Base-by-base conservation (phyloP, 163 green algal genomes). In the Chlorella variabilis region DNA sequence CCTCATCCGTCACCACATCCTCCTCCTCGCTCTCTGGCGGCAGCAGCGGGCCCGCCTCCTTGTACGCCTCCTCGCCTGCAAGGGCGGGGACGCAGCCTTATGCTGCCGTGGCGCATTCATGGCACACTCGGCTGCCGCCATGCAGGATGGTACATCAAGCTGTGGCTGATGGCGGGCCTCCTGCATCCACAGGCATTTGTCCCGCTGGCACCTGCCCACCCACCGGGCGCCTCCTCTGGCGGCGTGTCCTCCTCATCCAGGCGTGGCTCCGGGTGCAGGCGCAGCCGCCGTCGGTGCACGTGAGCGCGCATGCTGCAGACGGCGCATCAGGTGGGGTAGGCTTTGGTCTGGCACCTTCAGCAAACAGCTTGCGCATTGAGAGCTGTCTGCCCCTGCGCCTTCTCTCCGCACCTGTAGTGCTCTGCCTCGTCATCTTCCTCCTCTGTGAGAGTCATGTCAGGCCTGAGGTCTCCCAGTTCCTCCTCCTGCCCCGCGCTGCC, bases 11-110 rank as follows among this genome's bases (percentile, higher is more conserved):
- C 38, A 80, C 27, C 2, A 80, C 11, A 7, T 80, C 73, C 56
- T 80, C 73, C 73, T 59, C 73, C 27, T 80, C 73, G 13, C 27
- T 42, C 17, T 80, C 73, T 1, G 73, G 51, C 3, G 54, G n/a
- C 54, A 80, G 36, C 73, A 80, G 73, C 36, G 73, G 73, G 54
- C 73, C 73, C 17, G 36, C 56, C 73, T 80, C 73, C n/a, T 80
- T 80, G 73, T 70, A 80, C 13, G 73, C 73, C 38, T 80, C 73
- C 73, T 80, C 73, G 2, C 73, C 73, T 80, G 73, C 73, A 67
- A 73, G 38, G 39, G 39, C 5, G 3, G 29, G 63, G 31, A 31
- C 11, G 62, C 23, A 3, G 38, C n/a, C 45, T 54, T 15, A 54
- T n/a, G n/a, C n/a, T n/a, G n/a, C n/a, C n/a, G n/a, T n/a, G n/a